Evolutionary conservation across 2,329 filamentous ascomycete genomes (phyloP), one percentile per base, ranked within the genome.

Genomic region (Dactylellina drechsleri): DNA sequence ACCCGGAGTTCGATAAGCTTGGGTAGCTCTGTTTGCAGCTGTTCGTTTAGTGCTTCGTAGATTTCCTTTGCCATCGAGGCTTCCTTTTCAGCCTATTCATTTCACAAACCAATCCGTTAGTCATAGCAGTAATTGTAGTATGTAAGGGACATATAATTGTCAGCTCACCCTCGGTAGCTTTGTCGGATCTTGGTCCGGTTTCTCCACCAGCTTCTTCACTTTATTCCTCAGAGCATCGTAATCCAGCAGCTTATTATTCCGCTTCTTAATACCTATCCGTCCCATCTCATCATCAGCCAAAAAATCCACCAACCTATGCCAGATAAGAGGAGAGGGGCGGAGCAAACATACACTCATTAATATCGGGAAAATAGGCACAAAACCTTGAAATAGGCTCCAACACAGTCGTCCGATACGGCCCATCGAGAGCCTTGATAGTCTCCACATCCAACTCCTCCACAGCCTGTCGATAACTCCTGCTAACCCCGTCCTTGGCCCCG

Each of bases 311-410:
- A 7, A n/a, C n/a, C n/a, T 3, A 28, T 20, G 12, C 26, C 26
- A 23, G 26, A n/a, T n/a, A 12, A 13, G 4, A 1, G 4, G 15
- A 36, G 40, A n/a, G 2, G 57, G 23, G 20, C n/a, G 10, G 23
- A 28, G 16, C 16, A 16, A n/a, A 81, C 87, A 66, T 84, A 90
- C 94, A 97, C 84, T 97, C 93, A 83, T 99, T 99, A 81, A 99
- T 93, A 82, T 99, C 95, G 40, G 95, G 94, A 83, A 99, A 99
- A 85, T 99, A 99, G 78, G 92, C 92, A 84, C 94, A 98, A 85
- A 98, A 99, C 78, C 93, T 89, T 77, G 90, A 90, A 82, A 99
- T 99, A 49, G 95, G 95, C 79, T 99, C 95, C 56, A 99, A 87
- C 28, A 99, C 95, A 4, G 95, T 98, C 50, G 91, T 91, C 88